These are phyloP conservation scores for Fusarium coicis DNA, from an alignment of 2,329 filamentous ascomycete genomes.

Conservation along the genomic window DNA sequence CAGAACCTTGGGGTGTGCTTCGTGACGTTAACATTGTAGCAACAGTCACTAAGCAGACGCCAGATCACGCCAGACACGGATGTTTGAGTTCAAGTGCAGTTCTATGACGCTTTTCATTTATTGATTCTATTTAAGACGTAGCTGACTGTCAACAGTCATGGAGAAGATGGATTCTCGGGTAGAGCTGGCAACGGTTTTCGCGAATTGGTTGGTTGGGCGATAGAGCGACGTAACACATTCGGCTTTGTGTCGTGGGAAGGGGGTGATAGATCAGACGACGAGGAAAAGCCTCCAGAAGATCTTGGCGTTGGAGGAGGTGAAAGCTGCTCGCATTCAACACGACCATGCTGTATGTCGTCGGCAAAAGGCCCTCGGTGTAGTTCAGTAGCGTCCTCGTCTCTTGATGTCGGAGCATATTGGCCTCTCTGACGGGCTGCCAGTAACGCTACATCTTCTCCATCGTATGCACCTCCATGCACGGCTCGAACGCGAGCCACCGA, in stretches of 20 bases:
- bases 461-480: constrained; percentile 29
- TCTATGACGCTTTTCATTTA: neutral
- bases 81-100: neutral
- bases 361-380: constrained; percentile 11
- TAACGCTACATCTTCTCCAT: neutral
- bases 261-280: constrained; percentile 16
- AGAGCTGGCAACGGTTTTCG: constrained; percentile 58
- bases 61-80: neutral
- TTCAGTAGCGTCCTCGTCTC: neutral
- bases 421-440: constrained; percentile 18
- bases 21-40: neutral
- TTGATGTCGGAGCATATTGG: constrained; percentile 13
- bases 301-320: constrained; percentile 44
- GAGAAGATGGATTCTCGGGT: constrained; percentile 50
- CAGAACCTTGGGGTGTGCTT: neutral
- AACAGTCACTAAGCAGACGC: neutral
- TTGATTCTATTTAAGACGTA: neutral
- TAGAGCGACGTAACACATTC: constrained; percentile 24
- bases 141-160: constrained; percentile 1
- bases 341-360: constrained; percentile 15
- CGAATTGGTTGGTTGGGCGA: constrained; percentile 39
- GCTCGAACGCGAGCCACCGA: constrained; percentile 23
- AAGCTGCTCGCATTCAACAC: constrained; percentile 38
- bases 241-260: constrained; percentile 24
- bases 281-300: constrained; percentile 22